Evolutionary conservation across 768 basidiomycete genomes (phyloP).

Genomic region (Tephrocybe sp.): DNA sequence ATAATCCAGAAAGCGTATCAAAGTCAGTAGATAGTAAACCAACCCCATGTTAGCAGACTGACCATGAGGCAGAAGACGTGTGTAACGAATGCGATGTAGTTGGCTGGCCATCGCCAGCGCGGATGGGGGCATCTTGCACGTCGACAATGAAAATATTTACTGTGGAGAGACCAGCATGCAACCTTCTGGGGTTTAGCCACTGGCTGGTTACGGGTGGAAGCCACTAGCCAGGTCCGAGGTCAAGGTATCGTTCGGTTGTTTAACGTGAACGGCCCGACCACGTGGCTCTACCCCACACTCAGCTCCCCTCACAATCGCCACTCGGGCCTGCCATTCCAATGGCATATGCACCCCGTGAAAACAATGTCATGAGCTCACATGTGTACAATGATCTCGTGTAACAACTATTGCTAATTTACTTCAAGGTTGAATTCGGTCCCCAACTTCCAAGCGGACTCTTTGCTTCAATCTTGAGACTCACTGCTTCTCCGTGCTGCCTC

Average conservation of each 20-base stretch:
- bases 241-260: neutral
- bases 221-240: neutral
- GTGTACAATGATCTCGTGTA: too few species aligned
- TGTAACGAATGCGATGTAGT: constrained; percentile 19
- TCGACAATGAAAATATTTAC: constrained; percentile 6
- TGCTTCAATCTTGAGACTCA: too few species aligned
- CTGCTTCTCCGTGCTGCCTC: too few species aligned
- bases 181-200: neutral
- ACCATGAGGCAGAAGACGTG: constrained; percentile 15
- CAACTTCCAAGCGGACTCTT: too few species aligned
- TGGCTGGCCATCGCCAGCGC: constrained; percentile 24
- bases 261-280: constrained; percentile 5
- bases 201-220: neutral
- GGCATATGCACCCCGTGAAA: too few species aligned
- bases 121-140: constrained; percentile 29
- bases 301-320: constrained; percentile 6
- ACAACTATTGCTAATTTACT: too few species aligned
- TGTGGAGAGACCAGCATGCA: constrained; percentile 9
- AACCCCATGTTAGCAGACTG: constrained; percentile 8
- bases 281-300: constrained; percentile 3
- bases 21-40: constrained; percentile 1
- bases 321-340: too few species aligned
- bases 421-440: too few species aligned
- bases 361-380: too few species aligned
- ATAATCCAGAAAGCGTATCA: neutral